Evolutionary conservation across 2,329 filamentous ascomycete genomes (phyloP), one percentile per base, ranked within the genome.

Genomic region (Fusarium humuli): DNA sequence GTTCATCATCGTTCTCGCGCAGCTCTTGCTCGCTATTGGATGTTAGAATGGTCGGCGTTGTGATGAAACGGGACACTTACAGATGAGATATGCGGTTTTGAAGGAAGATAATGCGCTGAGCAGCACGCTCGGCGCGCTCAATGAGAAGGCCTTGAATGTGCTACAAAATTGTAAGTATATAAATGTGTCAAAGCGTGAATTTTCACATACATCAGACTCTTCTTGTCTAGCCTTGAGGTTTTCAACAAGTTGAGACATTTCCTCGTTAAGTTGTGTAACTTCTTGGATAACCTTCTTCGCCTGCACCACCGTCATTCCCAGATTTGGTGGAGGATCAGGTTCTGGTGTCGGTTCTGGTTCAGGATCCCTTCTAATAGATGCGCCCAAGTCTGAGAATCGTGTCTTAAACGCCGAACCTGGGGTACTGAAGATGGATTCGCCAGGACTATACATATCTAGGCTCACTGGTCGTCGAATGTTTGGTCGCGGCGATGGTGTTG

Each of bases 71-170:
- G 6, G 14, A 40, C 22, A 77, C 82, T 76, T 77, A 90, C 86
- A 92, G 81, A 66, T 89, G 84, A 42, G 82, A 75, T 45, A 91
- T 81, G 45, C 87, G 85, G 40, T 83, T 83, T 72, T 91, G 88
- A 16, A 92, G 82, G 61, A 87, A 85, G 25, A 88, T 81, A 61
- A 91, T 88, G 55, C 85, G 85, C 68, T 88, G 82, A 44, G 86
- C 84, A 53, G 89, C 84, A 40, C 82, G 82, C 75, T 90, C 86
- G 61, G 87, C 84, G 65, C 88, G 85, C 44, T 84, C 84, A 55
- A 89, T 83, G 23, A 91, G 84, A 32, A 91, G 78, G 25, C 83
- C 83, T 73, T 91, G 88, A 61, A 92, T 89, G 70, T 90, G 88
- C 83, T 88, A 27, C 6, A 18, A 20, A 20, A 22, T 32, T 20